Base-by-base conservation (phyloP, 345 rosid species). In the Eucalyptus viminalis region DNA sequence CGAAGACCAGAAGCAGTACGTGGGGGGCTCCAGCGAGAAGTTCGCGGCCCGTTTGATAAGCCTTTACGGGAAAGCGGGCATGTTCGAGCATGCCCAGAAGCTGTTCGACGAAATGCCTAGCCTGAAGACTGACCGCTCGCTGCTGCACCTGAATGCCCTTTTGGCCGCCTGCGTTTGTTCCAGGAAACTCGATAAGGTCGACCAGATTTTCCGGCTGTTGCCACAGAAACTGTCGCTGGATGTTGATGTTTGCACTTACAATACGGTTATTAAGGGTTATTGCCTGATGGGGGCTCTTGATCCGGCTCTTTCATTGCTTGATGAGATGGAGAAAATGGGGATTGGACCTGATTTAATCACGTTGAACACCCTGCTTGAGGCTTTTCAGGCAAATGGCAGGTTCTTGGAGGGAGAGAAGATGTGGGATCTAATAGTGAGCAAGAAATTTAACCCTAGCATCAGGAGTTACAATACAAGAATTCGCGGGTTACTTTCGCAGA, bases 31-130 rank as follows among this genome's bases (percentile, higher is more conserved):
- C 62, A 45, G 86, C 21, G 93, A 91, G 45, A 56, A 45, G 6
- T 93, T 92, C 89, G 86, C 90, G 9, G 85, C 87, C 40, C 90
- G 81, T 67, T 86, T 92, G 76, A 91, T 93, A 29, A 0, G 44
- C 1, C 62, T 93, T 3, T 93, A 91, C 27, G 94, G 93, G 5
- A 87, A 62, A n/a, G 90, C 88, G 14, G 92, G 92, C 40, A 88
- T 93, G 93, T 80, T 87, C 86, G 89, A 91, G 31, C 69, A 88
- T 15, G 93, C 94, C 8, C 92, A 69, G 80, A 90, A 89, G 56
- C 80, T 92, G 92, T 93, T 93, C 91, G 92, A 93, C 87, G 92
- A 93, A 93, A 90, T 93, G 93, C 93, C 91, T 40, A 60, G 88
- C 21, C 16, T 91, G 9, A 90, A 81, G 4, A 91, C 92, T 86